Evolutionary conservation across 1,139 yeast genomes (phyloP), one percentile per base, ranked within the genome.

Genomic region (Taiozyma onychis): DNA sequence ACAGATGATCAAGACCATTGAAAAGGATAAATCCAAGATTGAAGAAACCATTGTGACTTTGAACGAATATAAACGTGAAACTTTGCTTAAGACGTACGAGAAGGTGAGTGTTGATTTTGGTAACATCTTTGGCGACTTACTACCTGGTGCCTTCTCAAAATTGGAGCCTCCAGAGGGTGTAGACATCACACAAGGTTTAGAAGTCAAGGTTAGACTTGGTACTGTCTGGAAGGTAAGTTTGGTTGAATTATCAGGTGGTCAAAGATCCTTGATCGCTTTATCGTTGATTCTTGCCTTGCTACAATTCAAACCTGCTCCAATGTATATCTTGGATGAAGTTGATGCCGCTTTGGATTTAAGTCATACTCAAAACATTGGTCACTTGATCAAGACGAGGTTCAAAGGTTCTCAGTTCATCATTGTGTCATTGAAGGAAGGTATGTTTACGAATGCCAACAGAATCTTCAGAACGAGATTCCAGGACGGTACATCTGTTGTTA

Each of bases 361-460:
- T 49, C 99, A 95, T 66, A 95, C 99, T 1, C 98, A 95, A 67
- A 93, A 93, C 63, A 93, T 95, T 62, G 99, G 99, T 6, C 97
- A 90, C 64, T 75, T 95, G 64, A 93, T 95, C 67, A 93, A 91
- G 70, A 91, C 97, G 0, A 75, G 97, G 59, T 95, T 95, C 69
- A 86, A 88, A 66, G 97, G 96, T 0, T 86, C 97, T 2, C 99
- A 95, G 66, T 95, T 95, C 64, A 91, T 95, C 57, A 96, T 95
- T 50, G 99, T 95, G 21, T 88, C 97, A 30, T 80, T 95, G 70
- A 95, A 95, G 66, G 99, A 95, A 66, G 99, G 98, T 16, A 89
- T 95, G 97, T 95, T 93, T 65, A 86, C 96, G 27, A 95, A 95
- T 69, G 99, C 99, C 14, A 95, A 95, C 65, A 76, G 96, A 54